Evolutionary conservation across 2,329 filamentous ascomycete genomes (phyloP).

Genomic region (Cyphellophora attinorum): DNA sequence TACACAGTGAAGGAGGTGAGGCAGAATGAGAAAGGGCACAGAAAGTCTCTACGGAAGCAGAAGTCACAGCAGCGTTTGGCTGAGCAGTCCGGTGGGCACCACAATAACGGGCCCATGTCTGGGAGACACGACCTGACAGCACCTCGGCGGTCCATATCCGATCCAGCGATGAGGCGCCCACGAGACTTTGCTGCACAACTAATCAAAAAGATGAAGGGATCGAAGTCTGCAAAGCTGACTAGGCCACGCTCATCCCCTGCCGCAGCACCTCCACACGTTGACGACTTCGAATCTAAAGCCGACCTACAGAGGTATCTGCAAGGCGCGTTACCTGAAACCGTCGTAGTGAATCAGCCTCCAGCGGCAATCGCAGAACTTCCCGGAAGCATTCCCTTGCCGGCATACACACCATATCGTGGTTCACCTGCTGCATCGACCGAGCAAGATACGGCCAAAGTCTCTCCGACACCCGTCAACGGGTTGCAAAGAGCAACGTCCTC

Average conservation of each 20-base stretch:
- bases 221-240: background rate
- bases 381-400: constrained; percentile 11
- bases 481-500: background rate
- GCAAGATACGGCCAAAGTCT: too few species aligned
- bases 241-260: constrained; percentile 1
- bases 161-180: background rate
- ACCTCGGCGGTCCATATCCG: background rate
- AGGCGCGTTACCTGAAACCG: constrained; percentile 1
- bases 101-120: too few species aligned
- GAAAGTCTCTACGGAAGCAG: constrained; percentile 12
- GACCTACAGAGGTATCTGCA: constrained; percentile 12
- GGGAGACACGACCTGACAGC: too few species aligned
- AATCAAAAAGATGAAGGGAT: constrained; percentile 11
- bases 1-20: constrained; percentile 11
- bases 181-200: constrained; percentile 13
- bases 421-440: too few species aligned
- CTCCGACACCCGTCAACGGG: too few species aligned
- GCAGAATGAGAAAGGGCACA: constrained; percentile 11
- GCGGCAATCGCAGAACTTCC: constrained; percentile 12
- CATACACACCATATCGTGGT: constrained; percentile 12
- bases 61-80: too few species aligned
- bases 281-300: constrained; percentile 14
- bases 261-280: constrained; percentile 9
- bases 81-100: too few species aligned
- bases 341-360: constrained; percentile 2